Conservation (phyloP, 257 asterid genomes). For the Datura wrightii region DNA sequence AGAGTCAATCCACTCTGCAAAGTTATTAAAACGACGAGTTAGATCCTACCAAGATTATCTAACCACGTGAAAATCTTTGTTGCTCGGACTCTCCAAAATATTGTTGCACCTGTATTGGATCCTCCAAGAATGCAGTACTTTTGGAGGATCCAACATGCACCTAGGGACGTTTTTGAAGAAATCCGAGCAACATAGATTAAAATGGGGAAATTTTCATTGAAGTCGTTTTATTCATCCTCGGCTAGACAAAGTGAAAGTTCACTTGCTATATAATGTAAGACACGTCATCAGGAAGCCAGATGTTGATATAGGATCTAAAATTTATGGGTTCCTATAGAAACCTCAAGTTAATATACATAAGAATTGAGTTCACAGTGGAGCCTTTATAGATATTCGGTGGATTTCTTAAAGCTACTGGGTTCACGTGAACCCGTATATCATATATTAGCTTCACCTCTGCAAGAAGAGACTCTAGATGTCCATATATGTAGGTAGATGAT, state of each 20-base stretch:
- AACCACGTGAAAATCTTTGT: not conserved
- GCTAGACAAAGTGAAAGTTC: not conserved
- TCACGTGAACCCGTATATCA: too few species aligned
- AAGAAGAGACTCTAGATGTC: too few species aligned
- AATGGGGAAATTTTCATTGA: not conserved
- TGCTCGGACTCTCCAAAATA: not conserved
- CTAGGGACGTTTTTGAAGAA: not conserved
- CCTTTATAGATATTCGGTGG: too few species aligned
- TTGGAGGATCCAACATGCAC: not conserved
- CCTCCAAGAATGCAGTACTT: not conserved
- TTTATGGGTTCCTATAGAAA: too few species aligned
- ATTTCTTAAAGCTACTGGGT: too few species aligned
- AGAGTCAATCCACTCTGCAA: slow-evolving; percentile 90
- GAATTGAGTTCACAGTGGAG: too few species aligned
- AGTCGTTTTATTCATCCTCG: not conserved
- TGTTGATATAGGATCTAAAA: too few species aligned
- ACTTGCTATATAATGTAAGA: not conserved
- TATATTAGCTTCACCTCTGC: not conserved
- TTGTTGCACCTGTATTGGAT: not conserved
- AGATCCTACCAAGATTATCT: not conserved
- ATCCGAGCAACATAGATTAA: not conserved
- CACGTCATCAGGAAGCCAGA: not conserved
- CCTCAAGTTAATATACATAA: too few species aligned
- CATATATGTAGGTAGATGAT: too few species aligned
- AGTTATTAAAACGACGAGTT: not conserved